Percentiles rank a stretch among this genome's conserved stretches.
These are phyloP conservation scores for Periglandula ipomoeae DNA, from an alignment of 2,329 filamentous ascomycete species.

Conservation along the genomic window DNA sequence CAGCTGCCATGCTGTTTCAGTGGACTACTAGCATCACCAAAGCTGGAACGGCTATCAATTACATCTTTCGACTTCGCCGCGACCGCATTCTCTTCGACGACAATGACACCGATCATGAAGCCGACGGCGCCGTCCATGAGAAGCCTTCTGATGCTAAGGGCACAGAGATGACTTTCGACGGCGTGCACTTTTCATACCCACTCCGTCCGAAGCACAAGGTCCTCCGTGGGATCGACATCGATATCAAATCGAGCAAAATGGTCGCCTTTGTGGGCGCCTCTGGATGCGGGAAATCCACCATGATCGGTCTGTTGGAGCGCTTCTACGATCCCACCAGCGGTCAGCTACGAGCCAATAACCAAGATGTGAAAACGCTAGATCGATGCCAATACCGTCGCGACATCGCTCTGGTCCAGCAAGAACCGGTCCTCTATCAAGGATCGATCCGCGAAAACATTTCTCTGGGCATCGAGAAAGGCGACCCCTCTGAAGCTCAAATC, in stretches of 20 bases:
- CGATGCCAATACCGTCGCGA: conserved; percentile 13
- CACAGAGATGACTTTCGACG: conserved; percentile 33
- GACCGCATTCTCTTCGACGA: conserved; percentile 22
- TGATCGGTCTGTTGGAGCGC: conserved; percentile 20
- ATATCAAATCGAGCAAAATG: conserved; percentile 22
- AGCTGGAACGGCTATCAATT: conserved; percentile 37
- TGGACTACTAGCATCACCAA: conserved; percentile 44
- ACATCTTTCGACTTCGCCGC: conserved; percentile 33
- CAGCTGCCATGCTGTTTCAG: conserved; percentile 29
- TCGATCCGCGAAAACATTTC: conserved; percentile 21
- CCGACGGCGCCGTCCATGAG: conserved; percentile 8
- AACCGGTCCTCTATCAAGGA: conserved; percentile 22
- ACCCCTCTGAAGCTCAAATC: conserved; percentile 29
- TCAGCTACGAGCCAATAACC: conserved; percentile 1
- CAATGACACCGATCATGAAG: conserved; percentile 15
- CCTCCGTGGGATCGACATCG: conserved; percentile 29
- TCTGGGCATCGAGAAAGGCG: conserved; percentile 28
- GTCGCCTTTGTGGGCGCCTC: conserved; percentile 5
- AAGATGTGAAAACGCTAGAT: conserved; percentile 7
- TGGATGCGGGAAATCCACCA: conserved; percentile 19
- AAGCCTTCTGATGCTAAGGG: conserved; percentile 13
- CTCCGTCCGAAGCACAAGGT: conserved; percentile 24
- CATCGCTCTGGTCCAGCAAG: conserved; percentile 17
- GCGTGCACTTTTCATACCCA: conserved; percentile 51
- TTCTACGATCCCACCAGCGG: conserved; percentile 14